Base-by-base conservation (phyloP, 2,329 filamentous ascomycete genomes). In the Triangularia setosa region DNA sequence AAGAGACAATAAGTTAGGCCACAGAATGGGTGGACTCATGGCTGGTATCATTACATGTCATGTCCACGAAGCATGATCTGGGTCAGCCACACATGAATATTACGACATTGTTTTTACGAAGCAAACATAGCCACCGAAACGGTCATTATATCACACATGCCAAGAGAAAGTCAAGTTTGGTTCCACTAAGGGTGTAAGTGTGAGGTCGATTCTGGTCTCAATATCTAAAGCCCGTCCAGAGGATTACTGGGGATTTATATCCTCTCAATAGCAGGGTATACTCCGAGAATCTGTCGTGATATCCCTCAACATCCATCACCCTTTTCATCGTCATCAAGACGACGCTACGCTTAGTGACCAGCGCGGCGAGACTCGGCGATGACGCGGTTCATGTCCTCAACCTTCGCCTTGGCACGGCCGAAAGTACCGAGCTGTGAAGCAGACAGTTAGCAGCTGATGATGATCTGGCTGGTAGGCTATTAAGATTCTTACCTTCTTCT, bases 401-500 rank as follows among this genome's bases (percentile, higher is more conserved):
- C 96, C 94, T 99, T 99, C 80, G 88, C 90, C 94, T 99, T 99
- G 79, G 94, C 94, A 82, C 95, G 95, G 79, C 92, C 92, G 84
- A 98, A 98, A 76, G 95, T 98, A 81, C 95, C 95, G 86, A 99
- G 93, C 90, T 48, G 40, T 9, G 40, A 21, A 48, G 33, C 35
- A 48, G n/a, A 11, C 2, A 95, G 71, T 65, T 63, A 64, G 61
- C 59, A 48, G 21, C 40, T 4, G 40, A 48, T 2, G 4, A 23
- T 4, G n/a, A 62, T 21, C 33, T 12, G 6, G 7, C 5, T 9
- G 7, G 21, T 35, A 2, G 25, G 71, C 76, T 67, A 76, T 74
- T 66, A 65, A 63, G 60, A 18, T 16, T 87, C 91, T 82, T 48
- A 48, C 40, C 40, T 94, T 90, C 92, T 97, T 97, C 93, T 98